Evolutionary conservation across 805 yeast species (phyloP), one percentile per base, ranked within the genome.

Genomic region (Starmerella tilneyi): DNA sequence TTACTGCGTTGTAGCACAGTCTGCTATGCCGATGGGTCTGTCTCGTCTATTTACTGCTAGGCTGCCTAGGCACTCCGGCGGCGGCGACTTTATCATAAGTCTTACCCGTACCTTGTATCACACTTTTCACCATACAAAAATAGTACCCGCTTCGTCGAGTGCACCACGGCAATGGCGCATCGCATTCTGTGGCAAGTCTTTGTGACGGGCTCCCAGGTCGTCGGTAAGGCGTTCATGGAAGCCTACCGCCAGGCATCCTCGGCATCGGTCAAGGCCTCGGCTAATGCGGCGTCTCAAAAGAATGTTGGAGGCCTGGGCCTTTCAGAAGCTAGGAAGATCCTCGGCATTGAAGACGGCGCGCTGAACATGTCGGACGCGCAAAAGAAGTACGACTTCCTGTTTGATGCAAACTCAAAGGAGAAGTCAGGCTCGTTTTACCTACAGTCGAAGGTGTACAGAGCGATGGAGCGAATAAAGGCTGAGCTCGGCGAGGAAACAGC

Each of bases 191-290:
- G 84, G 53, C 89, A 84, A 64, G 95, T 92, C 52, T 73, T 86
- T 40, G 75, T 88, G 59, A 88, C 97, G 9, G 97, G 97, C 46
- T 94, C 96, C 4, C 80, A 84, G 56, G 97, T 89, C 24, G 86
- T 92, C 60, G 96, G 97, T 46, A 76, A 84, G 56, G 98, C 98
- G 0, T 92, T 92, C 63, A 73, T 85, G n/a, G 94, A 86, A 63
- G 97, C 98, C 0, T 92, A 89, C 71, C 82, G 80, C 59, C 97
- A 92, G 67, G 96, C 97, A 15, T 84, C 89, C 43, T 88, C 88
- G 44, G 78, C 94, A n/a, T 85, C 89, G 2, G 74, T 84, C 23
- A 76, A 76, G 54, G 70, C 81, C 17, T 73, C 78, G 6, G 63
- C 70, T n/a, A 66, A 70, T 33, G 72, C 74, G 3, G 65, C 68